A percentile compares a stretch with the other conserved stretches of the same genome.
Conservation (phyloP, 345 rosid species). For the Euphorbia peplus region DNA sequence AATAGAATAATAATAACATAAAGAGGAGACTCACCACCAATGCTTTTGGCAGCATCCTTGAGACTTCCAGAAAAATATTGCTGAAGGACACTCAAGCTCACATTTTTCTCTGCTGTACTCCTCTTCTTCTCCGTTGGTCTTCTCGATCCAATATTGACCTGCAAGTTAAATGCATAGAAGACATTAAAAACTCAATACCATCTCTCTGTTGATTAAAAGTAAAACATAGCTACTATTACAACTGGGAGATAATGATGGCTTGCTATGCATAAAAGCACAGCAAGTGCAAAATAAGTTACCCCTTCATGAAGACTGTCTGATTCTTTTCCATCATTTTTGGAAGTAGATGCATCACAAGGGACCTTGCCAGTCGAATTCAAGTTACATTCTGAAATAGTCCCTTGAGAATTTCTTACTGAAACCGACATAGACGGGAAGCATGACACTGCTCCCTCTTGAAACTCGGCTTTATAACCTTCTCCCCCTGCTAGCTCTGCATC, state of each 20-base stretch:
- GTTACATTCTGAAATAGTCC: slow-evolving; percentile 28
- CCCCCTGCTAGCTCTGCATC: slow-evolving; percentile 38
- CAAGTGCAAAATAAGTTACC: slow-evolving; percentile 36
- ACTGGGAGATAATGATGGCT: neutral
- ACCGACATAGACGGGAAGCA: slow-evolving; percentile 26
- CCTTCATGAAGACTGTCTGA: slow-evolving; percentile 37
- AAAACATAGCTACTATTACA: neutral
- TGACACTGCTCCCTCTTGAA: slow-evolving; percentile 26
- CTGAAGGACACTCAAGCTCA: slow-evolving; percentile 80
- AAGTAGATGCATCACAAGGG: slow-evolving; percentile 31
- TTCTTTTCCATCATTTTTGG: slow-evolving; percentile 32
- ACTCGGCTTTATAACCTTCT: slow-evolving; percentile 31
- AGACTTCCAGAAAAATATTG: slow-evolving; percentile 90
- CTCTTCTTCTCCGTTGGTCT: slow-evolving; percentile 60
- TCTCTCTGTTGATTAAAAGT: neutral
- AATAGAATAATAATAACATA: neutral
- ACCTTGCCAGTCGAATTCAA: slow-evolving; percentile 31
- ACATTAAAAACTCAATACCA: neutral
- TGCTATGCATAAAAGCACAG: neutral
- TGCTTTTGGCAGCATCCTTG: slow-evolving; percentile 92
- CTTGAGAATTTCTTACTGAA: slow-evolving; percentile 38
- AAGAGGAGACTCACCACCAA: slow-evolving; percentile 62
- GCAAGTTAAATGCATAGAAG: slow-evolving; percentile 2
- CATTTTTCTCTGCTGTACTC: slow-evolving; percentile 77
- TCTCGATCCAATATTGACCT: slow-evolving; percentile 44